A percentile compares a stretch with the other conserved stretches of the same genome.
Conservation (phyloP, 2,329 filamentous ascomycete species). For the Akanthomyces muscarius region DNA sequence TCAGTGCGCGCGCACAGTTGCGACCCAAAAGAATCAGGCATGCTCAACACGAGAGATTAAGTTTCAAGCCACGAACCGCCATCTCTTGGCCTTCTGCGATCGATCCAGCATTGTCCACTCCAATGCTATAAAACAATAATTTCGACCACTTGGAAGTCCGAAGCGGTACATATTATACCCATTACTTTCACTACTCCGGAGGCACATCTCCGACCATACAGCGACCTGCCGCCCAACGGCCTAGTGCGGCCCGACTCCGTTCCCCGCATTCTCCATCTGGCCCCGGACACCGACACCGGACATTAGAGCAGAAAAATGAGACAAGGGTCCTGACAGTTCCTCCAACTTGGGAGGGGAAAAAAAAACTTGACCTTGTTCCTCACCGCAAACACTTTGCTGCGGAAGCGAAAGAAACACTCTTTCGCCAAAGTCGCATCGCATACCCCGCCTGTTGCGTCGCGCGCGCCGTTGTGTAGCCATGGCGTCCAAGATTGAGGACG, state of each 20-base stretch:
- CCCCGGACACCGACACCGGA: conserved; percentile 1
- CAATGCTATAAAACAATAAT: no score
- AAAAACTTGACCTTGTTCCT: not conserved
- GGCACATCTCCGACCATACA: not conserved
- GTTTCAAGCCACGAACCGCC: no score
- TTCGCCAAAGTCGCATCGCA: not conserved
- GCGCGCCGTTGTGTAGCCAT: not conserved
- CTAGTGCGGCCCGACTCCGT: not conserved
- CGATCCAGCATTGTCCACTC: no score
- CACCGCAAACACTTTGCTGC: not conserved
- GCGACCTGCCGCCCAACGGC: no score
- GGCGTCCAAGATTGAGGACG: conserved; percentile 14
- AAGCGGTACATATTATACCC: not conserved
- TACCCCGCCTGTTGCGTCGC: not conserved
- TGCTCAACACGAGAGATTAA: no score
- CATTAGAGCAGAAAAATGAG: not conserved
- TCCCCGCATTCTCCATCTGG: conserved; percentile 14
- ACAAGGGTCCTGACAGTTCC: conserved; percentile 1
- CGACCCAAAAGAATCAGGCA: no score
- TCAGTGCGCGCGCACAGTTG: no score
- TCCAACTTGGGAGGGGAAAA: not conserved
- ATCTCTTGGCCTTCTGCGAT: no score
- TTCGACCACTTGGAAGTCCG: not conserved
- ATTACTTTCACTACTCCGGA: not conserved
- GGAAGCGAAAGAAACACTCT: not conserved